Evolutionary conservation across 2,329 filamentous ascomycete species (phyloP).

Genomic region (Colletotrichum navitas): DNA sequence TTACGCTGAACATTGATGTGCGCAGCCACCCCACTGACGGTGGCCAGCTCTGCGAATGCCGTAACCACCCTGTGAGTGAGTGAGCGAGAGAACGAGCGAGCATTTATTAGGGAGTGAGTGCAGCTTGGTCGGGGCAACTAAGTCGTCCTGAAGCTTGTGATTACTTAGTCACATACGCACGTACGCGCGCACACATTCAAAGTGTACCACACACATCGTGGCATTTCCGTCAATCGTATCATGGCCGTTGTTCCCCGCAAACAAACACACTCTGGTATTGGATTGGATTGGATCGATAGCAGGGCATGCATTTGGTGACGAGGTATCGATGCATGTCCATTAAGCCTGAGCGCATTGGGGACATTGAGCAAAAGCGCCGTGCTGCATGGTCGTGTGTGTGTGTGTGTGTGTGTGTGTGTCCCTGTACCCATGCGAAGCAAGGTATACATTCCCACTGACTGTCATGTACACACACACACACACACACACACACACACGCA

Average conservation of each 20-base stretch:
- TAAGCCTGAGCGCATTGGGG: neutral
- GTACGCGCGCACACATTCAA: neutral
- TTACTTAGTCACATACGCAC: neutral
- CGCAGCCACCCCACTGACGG: conserved; percentile 33
- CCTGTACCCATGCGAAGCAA: conserved; percentile 20
- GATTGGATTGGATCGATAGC: neutral
- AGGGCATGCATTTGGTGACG: neutral
- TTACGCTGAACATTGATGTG: conserved; percentile 21
- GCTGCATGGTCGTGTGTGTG: neutral
- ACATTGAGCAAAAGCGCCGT: neutral
- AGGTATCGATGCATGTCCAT: neutral
- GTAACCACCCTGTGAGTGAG: conserved; percentile 4
- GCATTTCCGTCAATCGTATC: neutral
- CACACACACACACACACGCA: too few relatives aligned
- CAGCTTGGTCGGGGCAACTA: neutral
- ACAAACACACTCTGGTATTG: neutral
- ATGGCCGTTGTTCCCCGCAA: neutral
- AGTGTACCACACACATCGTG: neutral
- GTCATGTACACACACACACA: neutral
- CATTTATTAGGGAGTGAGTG: too few relatives aligned
- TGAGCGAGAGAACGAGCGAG: too few relatives aligned
- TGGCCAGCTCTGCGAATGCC: conserved; percentile 16
- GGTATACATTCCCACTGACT: conserved; percentile 12
- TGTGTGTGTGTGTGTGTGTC: neutral
- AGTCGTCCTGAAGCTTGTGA: neutral